Base-by-base conservation (phyloP, 768 basidiomycete species). In the Xerocomus brunneocitrinus region DNA sequence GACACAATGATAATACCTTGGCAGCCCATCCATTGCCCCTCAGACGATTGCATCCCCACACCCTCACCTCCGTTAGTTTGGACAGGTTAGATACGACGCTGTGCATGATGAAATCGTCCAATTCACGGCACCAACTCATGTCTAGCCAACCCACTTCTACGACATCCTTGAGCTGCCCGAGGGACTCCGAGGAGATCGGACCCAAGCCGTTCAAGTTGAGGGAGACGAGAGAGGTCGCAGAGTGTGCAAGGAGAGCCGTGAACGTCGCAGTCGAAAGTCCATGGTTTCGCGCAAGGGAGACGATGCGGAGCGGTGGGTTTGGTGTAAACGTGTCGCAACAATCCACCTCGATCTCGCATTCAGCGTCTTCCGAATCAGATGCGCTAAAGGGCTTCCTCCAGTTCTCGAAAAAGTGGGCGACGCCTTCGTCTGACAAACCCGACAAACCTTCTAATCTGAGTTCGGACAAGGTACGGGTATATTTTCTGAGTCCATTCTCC, bases 51-150 rank as follows among this genome's bases (percentile, higher is more conserved):
- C 81, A 81, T 7, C 82, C 82, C 73, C 75, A 85, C 10, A 81
- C 76, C 52, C 73, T 79, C 58, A 85, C 62, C 34, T 74, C 72
- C 52, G 66, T 58, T 22, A 86, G 53, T 24, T 69, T 62, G 0
- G 63, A 48, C 49, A 79, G 77, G 1, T 63, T 69, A 12, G 79
- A 74, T 40, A 93, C 62, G 59, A 93, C 71, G 13, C 73, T 79
- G 68, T 89, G 86, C 57, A 98, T 71, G 3, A 87, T 76, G 62
- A 88, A 94, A 68, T 98, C 88, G 54, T 94, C 87, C 38, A 89
- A 76, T 22, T 80, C 78, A 45, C 95, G 74, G 61, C 93, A 93
- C 81, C 88, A 98, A 1, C 94, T 87, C 3, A 94, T 69, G 63
- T 98, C 89, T 38, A 98, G 56, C 63, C 73, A 77, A 60, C 66